Conservation (phyloP, 108 stramenopile species). For the Fistulifera pelliculosa region DNA sequence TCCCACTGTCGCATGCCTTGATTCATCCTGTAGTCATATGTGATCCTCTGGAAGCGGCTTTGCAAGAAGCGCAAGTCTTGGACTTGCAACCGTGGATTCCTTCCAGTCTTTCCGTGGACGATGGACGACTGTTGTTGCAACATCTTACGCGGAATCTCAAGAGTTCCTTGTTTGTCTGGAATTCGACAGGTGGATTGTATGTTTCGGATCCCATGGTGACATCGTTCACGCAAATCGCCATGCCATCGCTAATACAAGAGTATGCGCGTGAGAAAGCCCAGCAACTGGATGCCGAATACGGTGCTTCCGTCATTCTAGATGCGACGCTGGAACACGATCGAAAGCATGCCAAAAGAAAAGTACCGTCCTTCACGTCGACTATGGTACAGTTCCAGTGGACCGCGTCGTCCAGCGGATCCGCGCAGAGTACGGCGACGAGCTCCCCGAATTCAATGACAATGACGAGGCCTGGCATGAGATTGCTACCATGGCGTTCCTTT, state of each 20-base stretch:
- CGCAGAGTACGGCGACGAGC: neutral
- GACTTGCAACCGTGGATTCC: no score
- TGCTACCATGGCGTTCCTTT: conserved; percentile 9
- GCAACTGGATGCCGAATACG: neutral
- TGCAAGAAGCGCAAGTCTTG: no score
- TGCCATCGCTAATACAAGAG: conserved; percentile 13
- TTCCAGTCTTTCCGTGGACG: no score
- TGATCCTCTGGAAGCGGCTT: no score
- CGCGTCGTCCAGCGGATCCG: no score
- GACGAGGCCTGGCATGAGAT: conserved; percentile 5
- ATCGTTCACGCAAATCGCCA: neutral
- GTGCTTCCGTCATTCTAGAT: neutral
- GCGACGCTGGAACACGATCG: neutral
- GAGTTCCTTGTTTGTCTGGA: no score
- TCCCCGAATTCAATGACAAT: neutral
- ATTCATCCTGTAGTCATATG: neutral
- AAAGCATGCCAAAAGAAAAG: conserved; percentile 3
- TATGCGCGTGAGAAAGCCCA: conserved; percentile 20
- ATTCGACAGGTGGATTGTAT: neutral
- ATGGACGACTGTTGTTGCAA: no score
- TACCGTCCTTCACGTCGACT: conserved; percentile 1
- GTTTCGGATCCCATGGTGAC: conserved; percentile 5
- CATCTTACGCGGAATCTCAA: no score
- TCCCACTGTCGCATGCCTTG: neutral
- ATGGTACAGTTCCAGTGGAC: neutral